Evolutionary conservation across 139 green algal genomes (phyloP), one percentile per base, ranked within the genome.

Genomic region (Mesotaenium endlicherianum): DNA sequence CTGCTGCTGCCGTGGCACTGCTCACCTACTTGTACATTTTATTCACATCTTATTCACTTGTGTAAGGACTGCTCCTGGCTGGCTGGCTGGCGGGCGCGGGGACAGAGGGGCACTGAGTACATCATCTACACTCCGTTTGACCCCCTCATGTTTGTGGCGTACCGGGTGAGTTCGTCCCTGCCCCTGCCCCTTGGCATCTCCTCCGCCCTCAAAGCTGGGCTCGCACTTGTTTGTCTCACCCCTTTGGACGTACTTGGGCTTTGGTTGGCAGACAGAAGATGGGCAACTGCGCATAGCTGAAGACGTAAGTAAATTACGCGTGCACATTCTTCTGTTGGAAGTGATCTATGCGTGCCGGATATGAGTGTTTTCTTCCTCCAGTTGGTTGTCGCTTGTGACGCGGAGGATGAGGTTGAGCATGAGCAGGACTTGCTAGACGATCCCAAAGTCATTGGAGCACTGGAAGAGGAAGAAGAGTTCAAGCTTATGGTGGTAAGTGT

Each of bases 81-180:
- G n/a, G n/a, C n/a, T n/a, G n/a, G n/a, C n/a, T n/a, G n/a, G n/a
- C n/a, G n/a, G n/a, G n/a, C n/a, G n/a, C n/a, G n/a, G n/a, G n/a
- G n/a, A n/a, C 53, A 64, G 53, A 26, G 53, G 20, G 53, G 53
- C 1, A 17, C n/a, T 2, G 53, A 64, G 31, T 64, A 64, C 53
- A 64, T 64, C n/a, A 68, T 68, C 16, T 68, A 68, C 57, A 68
- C 57, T n/a, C 57, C 57, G 4, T 68, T 68, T 34, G 57, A 68
- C 26, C 57, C 57, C 0, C 57, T 68, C 57, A 68, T 68, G 57
- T 68, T 68, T 5, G 57, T 68, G 0, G 57, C n/a, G 20, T 68
- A 68, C 57, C 34, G 20, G 57, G 57, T 34, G 36, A 68, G n/a
- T 20, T 39, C 6, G 0, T 2, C 17, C 0, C 0, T 67, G 8